phyloP scores from a whole-genome alignment of 768 basidiomycete species.

The Sistotremastrum suecicum region DNA sequence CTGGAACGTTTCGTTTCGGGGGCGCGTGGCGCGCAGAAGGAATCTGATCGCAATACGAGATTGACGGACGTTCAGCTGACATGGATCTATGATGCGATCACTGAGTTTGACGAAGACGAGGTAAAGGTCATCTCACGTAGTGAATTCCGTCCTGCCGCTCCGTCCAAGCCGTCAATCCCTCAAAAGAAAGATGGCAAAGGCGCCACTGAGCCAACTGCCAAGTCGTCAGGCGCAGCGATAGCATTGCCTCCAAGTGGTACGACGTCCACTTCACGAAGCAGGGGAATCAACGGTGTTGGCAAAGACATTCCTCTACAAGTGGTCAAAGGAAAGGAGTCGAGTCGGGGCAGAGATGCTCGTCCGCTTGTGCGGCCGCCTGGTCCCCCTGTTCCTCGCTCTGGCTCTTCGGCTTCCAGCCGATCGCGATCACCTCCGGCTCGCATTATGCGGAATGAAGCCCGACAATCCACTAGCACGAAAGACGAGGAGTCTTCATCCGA shows the following conservation, averaged over 20 bases:
- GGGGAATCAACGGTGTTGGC: no score
- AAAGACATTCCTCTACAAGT: no score
- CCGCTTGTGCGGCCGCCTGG: no score
- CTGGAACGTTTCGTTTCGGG: conserved; percentile 51
- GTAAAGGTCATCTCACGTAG: conserved; percentile 37
- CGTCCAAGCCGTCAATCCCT: not conserved
- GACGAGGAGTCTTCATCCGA: conserved; percentile 26
- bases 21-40: conserved; percentile 30
- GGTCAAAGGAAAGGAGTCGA: no score
- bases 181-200: not conserved
- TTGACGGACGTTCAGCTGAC: conserved; percentile 44
- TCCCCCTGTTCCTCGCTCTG: no score
- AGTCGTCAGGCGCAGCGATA: no score
- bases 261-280: no score
- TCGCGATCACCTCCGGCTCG: no score
- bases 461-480: conserved; percentile 3
- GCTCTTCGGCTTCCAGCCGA: no score
- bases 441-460: not conserved
- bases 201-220: no score
- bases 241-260: no score
- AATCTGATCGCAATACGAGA: conserved; percentile 31
- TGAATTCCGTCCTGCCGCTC: not conserved
- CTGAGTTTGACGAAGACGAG: conserved; percentile 46
- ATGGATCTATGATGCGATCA: conserved; percentile 52
- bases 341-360: no score